phyloP scores from a whole-genome alignment of 306 rosid species.

The Cucumis melo region DNA sequence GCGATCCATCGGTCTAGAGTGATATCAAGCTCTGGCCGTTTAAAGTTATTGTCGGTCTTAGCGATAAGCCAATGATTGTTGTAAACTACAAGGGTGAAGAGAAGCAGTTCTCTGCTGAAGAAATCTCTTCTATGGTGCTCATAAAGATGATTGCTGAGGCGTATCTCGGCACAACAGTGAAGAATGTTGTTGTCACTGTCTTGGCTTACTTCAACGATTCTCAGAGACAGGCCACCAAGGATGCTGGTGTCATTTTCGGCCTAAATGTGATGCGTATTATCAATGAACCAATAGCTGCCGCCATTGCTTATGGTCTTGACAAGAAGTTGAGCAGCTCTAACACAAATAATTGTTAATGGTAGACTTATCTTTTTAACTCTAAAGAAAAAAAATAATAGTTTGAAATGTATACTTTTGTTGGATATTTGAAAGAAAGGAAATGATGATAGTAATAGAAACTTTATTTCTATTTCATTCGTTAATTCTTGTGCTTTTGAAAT shows the following conservation, averaged over 20 bases:
- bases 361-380: too few relatives aligned
- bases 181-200: slow-evolving; percentile 55
- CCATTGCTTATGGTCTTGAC: slow-evolving; percentile 65
- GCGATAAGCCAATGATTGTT: slow-evolving; percentile 49
- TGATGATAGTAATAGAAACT: too few relatives aligned
- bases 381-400: too few relatives aligned
- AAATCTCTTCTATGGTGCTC: slow-evolving; percentile 60
- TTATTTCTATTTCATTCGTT: too few relatives aligned
- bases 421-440: too few relatives aligned
- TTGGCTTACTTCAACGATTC: slow-evolving; percentile 59
- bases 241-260: slow-evolving; percentile 51
- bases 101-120: slow-evolving; percentile 50
- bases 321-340: slow-evolving; percentile 35
- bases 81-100: slow-evolving; percentile 52
- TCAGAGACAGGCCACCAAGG: slow-evolving; percentile 62
- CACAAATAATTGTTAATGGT: too few relatives aligned
- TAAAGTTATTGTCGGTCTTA: slow-evolving; percentile 34
- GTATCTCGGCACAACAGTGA: slow-evolving; percentile 32
- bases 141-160: slow-evolving; percentile 59
- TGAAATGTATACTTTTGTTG: too few relatives aligned
- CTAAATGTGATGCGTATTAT: slow-evolving; percentile 55
- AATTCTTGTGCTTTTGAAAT: too few relatives aligned
- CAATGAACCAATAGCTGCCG: slow-evolving; percentile 62
- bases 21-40: slow-evolving; percentile 59
- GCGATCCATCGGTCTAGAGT: slow-evolving; percentile 43